Conservation (phyloP, 2,329 filamentous ascomycete genomes). For the Grosmannia serpens region DNA sequence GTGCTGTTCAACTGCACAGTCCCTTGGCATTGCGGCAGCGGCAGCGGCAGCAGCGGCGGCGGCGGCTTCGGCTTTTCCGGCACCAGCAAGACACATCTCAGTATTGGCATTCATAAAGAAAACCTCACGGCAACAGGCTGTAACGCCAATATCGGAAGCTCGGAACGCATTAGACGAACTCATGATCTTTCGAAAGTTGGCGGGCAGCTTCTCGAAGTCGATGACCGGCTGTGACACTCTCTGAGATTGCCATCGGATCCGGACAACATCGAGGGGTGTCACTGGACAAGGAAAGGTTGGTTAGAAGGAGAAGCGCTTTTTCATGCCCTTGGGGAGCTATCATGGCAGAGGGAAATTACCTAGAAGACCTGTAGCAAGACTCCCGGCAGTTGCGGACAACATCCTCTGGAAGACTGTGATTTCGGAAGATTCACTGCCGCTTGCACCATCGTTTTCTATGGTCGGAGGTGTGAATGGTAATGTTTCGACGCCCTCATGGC, state of each 20-base stretch:
- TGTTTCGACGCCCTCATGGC: constrained; percentile 20
- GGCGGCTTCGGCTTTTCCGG: constrained; percentile 36
- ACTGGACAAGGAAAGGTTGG: constrained; percentile 37
- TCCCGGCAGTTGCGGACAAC: constrained; percentile 85
- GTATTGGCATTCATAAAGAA: constrained; percentile 88
- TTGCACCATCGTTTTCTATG: constrained; percentile 7
- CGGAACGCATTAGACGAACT: constrained; percentile 57
- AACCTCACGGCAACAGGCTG: constrained; percentile 89
- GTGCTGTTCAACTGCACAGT: constrained; percentile 80
- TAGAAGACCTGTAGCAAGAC: constrained; percentile 76
- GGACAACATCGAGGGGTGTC: constrained; percentile 92
- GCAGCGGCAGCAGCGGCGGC: constrained; percentile 33
- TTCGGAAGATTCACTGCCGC: constrained; percentile 39
- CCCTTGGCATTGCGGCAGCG: constrained; percentile 28
- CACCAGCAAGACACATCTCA: constrained; percentile 67
- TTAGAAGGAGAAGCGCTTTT: background rate
- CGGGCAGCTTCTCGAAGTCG: constrained; percentile 28
- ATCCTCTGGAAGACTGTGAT: constrained; percentile 85
- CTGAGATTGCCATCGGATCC: constrained; percentile 88
- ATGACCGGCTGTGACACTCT: constrained; percentile 26
- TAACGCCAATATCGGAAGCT: constrained; percentile 73
- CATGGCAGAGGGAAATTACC: constrained; percentile 35
- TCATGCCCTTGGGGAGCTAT: background rate
- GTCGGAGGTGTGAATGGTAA: constrained; percentile 20
- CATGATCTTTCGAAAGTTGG: constrained; percentile 44